phyloP scores from a whole-genome alignment of 345 rosid genomes.

The Linum usitatissimum region DNA sequence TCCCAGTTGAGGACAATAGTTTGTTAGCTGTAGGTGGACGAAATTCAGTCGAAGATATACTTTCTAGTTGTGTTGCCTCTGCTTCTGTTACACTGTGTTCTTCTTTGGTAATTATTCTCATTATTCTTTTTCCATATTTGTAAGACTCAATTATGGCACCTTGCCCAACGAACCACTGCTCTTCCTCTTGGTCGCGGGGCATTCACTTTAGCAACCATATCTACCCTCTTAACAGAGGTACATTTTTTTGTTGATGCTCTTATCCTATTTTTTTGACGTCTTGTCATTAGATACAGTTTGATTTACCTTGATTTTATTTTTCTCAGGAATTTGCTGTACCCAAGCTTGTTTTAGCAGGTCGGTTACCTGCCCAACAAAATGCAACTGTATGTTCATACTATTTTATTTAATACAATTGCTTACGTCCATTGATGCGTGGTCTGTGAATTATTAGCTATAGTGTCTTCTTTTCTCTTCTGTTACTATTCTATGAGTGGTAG shows the following conservation, averaged over 20 bases:
- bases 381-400: conserved; percentile 68
- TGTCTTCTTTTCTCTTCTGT: neutral
- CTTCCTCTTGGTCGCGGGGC: conserved; percentile 98
- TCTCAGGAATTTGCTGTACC: conserved; percentile 88
- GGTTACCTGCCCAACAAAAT: conserved; percentile 94
- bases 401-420: neutral
- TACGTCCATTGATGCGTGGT: neutral
- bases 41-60: neutral
- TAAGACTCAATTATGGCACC: conserved; percentile 92
- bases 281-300: conserved; percentile 13
- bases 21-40: neutral
- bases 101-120: conserved; percentile 2
- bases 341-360: conserved; percentile 96
- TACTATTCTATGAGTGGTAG: neutral
- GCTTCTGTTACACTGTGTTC: neutral
- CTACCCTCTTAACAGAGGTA: conserved; percentile 89
- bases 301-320: conserved; percentile 11
- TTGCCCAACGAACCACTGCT: conserved; percentile 92
- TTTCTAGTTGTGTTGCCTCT: neutral
- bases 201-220: conserved; percentile 85
- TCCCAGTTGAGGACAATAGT: neutral
- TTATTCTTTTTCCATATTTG: conserved; percentile 13
- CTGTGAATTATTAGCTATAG: neutral
- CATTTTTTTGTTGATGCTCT: neutral
- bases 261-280: conserved; percentile 9